A percentile compares a stretch with the other conserved stretches of the same genome.
Evolutionary conservation across 306 rosid species (phyloP).

Genomic region (Carpinus fangiana): DNA sequence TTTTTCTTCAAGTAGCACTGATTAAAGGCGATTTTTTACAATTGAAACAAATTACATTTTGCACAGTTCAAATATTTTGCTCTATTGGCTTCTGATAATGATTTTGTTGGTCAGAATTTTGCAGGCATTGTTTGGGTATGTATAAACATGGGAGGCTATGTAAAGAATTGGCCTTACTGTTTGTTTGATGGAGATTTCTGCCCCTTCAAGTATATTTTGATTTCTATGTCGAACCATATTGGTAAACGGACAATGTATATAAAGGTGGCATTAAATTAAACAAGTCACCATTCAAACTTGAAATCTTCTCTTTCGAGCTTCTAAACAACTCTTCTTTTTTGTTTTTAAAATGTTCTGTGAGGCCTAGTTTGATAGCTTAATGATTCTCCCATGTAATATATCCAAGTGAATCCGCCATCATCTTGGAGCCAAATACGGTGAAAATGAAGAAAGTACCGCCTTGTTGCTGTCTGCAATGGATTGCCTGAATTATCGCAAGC

Average conservation of each 20-base stretch:
- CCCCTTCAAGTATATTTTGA: constrained; percentile 15
- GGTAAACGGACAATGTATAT: constrained; percentile 50
- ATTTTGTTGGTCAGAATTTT: constrained; percentile 32
- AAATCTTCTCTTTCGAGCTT: constrained; percentile 4
- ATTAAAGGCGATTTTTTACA: constrained; percentile 1
- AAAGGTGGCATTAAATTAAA: constrained; percentile 40
- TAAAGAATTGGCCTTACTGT: constrained; percentile 43
- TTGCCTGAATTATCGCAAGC: not conserved
- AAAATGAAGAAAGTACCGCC: not conserved
- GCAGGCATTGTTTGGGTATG: constrained; percentile 43
- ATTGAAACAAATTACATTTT: constrained; percentile 4
- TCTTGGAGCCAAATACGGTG: not conserved
- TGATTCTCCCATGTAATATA: constrained; percentile 15
- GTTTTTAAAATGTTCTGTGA: constrained; percentile 25
- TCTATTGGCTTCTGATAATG: constrained; percentile 13
- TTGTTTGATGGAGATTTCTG: constrained; percentile 36
- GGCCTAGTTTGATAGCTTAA: constrained; percentile 9
- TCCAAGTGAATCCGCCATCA: constrained; percentile 7
- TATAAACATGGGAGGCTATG: constrained; percentile 31
- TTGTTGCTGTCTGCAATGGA: not conserved
- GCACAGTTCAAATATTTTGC: constrained; percentile 8
- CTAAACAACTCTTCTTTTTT: constrained; percentile 17
- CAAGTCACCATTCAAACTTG: constrained; percentile 29
- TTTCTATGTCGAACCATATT: constrained; percentile 39
- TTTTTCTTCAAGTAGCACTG: not conserved